These are phyloP conservation scores for Eucalyptus polybractea DNA, from an alignment of 345 rosid genomes.

Conservation along the genomic window DNA sequence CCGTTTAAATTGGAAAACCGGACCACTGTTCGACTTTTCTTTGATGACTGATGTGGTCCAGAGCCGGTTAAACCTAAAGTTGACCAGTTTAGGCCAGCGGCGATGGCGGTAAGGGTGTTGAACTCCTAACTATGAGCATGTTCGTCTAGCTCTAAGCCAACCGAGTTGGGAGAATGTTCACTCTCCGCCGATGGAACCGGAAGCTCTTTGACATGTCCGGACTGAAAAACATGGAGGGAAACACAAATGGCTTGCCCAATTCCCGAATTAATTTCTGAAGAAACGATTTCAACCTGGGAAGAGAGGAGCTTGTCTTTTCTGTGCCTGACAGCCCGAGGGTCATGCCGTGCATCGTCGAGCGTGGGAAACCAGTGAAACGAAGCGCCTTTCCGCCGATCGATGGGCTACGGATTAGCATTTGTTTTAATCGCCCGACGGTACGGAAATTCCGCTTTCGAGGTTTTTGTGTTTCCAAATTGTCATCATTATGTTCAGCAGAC, in stretches of 20 bases:
- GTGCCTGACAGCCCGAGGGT: background rate
- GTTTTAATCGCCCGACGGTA: background rate
- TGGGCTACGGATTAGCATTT: background rate
- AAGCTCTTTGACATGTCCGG: background rate
- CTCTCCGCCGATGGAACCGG: background rate
- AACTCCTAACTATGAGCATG: background rate
- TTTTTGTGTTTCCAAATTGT: background rate
- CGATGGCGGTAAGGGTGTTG: background rate
- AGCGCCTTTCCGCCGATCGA: background rate
- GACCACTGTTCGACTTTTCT: background rate
- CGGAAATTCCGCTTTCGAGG: background rate
- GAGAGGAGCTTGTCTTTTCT: background rate
- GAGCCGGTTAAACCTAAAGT: background rate
- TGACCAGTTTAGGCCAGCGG: background rate
- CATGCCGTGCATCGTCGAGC: background rate
- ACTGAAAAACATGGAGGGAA: background rate
- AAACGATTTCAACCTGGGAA: background rate
- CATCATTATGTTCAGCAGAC: background rate
- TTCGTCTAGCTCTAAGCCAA: background rate
- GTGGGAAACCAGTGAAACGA: background rate
- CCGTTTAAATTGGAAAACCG: background rate
- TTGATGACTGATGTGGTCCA: background rate
- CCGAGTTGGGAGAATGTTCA: background rate
- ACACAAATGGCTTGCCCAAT: background rate
- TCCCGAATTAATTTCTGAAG: background rate